Evolutionary conservation across 73 alveolate genomes (phyloP).

Genomic region (Paramecium octaurelia): DNA sequence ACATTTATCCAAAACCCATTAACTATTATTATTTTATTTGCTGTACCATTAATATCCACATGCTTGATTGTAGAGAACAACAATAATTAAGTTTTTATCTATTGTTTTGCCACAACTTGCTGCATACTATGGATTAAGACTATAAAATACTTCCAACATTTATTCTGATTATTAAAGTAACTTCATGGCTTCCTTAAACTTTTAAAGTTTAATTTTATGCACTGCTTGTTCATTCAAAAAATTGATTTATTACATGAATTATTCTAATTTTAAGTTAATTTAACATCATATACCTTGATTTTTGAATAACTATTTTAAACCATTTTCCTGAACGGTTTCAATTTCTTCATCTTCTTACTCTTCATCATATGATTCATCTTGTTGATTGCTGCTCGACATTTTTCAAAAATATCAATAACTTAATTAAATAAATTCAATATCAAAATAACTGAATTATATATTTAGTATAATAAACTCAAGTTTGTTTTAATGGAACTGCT

Average conservation of each 20-base stretch:
- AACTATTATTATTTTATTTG: not conserved
- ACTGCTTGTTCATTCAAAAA: not conserved
- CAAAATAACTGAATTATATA: not conserved
- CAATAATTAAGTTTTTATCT: conserved; percentile 56
- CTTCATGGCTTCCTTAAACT: conserved; percentile 47
- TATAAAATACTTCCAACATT: conserved; percentile 44
- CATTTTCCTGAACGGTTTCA: not conserved
- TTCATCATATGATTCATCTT: conserved; percentile 17
- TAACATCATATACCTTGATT: not conserved
- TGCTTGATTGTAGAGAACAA: conserved; percentile 54
- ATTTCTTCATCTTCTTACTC: conserved; percentile 2
- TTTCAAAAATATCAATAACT: conserved; percentile 13
- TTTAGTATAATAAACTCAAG: not conserved
- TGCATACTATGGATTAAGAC: conserved; percentile 22
- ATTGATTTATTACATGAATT: conserved; percentile 25
- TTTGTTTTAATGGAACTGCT: not conserved
- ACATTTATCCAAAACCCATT: conserved; percentile 63
- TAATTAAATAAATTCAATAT: not conserved
- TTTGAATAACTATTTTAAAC: not conserved
- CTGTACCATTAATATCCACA: conserved; percentile 58
- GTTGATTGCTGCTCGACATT: not conserved
- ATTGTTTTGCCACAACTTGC: conserved; percentile 62
- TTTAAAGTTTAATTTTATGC: not conserved
- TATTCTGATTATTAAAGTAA: conserved; percentile 48
- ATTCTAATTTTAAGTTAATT: not conserved